Evolutionary conservation across 129 eudicot genomes (phyloP).

Genomic region (Chrysanthemum makinoi): DNA sequence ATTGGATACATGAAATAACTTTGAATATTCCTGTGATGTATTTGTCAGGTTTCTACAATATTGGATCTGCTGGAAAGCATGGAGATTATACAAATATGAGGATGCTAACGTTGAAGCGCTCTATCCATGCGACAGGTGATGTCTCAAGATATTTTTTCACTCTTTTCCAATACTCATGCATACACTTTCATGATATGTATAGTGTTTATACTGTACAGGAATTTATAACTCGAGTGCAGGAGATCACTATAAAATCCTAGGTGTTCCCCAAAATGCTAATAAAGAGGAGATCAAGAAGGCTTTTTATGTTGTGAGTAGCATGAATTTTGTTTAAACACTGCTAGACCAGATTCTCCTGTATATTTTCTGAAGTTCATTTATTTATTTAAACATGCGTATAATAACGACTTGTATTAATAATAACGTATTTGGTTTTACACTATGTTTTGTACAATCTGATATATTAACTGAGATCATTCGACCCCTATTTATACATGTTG

Average conservation of each 20-base stretch:
- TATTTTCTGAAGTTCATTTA: background rate
- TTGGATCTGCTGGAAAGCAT: constrained; percentile 30
- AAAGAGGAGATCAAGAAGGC: constrained; percentile 88
- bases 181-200: background rate
- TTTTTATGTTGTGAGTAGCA: constrained; percentile 64
- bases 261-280: constrained; percentile 69
- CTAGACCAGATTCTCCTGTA: background rate
- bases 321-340: background rate
- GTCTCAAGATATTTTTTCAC: constrained; percentile 4
- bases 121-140: constrained; percentile 87
- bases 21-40: constrained; percentile 18
- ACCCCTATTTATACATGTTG: too few relatives aligned
- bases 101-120: constrained; percentile 40
- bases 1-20: constrained; percentile 2
- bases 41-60: constrained; percentile 39
- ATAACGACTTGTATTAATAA: too few relatives aligned
- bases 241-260: constrained; percentile 74
- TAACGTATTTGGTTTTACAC: too few relatives aligned
- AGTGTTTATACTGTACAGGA: constrained; percentile 37
- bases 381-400: background rate
- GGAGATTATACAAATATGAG: constrained; percentile 36
- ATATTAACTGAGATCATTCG: too few relatives aligned
- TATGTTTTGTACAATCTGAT: too few relatives aligned
- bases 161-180: constrained; percentile 9
- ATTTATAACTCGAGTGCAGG: constrained; percentile 31